Percentiles rank a stretch among this genome's conserved stretches.
Conservation (phyloP, 1,284 basidiomycete species). For the Puccinia triticina region DNA sequence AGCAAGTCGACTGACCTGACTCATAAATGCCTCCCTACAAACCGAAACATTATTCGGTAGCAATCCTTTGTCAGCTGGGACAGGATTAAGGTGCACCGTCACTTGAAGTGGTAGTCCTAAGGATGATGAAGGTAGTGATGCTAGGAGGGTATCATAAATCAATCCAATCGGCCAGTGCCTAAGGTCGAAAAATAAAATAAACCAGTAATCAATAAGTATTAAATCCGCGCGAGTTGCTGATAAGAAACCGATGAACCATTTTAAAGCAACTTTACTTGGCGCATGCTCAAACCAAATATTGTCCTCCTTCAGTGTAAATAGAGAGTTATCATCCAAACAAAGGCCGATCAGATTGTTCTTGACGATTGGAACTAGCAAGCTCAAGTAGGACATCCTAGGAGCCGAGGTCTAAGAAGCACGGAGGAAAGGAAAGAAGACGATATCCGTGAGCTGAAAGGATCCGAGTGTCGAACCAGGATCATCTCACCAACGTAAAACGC, state of each 20-base stretch:
- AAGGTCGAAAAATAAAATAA: not conserved
- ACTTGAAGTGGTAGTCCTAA: slow-evolving; percentile 68
- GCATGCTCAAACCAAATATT: slow-evolving; percentile 91
- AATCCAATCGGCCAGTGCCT: slow-evolving; percentile 94
- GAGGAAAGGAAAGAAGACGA: not conserved
- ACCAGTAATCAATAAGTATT: slow-evolving; percentile 3
- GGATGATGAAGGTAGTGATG: slow-evolving; percentile 51
- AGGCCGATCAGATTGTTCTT: slow-evolving; percentile 82
- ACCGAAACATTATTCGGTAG: slow-evolving; percentile 75
- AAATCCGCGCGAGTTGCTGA: not conserved
- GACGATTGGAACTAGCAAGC: slow-evolving; percentile 82
- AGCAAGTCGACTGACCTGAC: slow-evolving; percentile 72
- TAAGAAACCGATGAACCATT: slow-evolving; percentile 69
- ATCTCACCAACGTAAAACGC: slow-evolving; percentile 70
- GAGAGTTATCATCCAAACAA: slow-evolving; percentile 79
- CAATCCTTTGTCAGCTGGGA: slow-evolving; percentile 80
- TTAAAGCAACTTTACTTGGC: slow-evolving; percentile 71
- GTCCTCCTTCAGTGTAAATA: slow-evolving; percentile 73
- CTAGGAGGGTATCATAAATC: slow-evolving; percentile 72
- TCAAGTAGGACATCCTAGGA: slow-evolving; percentile 84
- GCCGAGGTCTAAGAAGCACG: slow-evolving; percentile 62
- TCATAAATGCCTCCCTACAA: slow-evolving; percentile 88
- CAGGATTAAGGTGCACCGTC: slow-evolving; percentile 79
- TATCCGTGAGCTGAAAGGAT: slow-evolving; percentile 55
- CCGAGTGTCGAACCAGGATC: slow-evolving; percentile 59